phyloP scores from a whole-genome alignment of 1,284 basidiomycete genomes.

The Phellopilus nigrolimitatus region DNA sequence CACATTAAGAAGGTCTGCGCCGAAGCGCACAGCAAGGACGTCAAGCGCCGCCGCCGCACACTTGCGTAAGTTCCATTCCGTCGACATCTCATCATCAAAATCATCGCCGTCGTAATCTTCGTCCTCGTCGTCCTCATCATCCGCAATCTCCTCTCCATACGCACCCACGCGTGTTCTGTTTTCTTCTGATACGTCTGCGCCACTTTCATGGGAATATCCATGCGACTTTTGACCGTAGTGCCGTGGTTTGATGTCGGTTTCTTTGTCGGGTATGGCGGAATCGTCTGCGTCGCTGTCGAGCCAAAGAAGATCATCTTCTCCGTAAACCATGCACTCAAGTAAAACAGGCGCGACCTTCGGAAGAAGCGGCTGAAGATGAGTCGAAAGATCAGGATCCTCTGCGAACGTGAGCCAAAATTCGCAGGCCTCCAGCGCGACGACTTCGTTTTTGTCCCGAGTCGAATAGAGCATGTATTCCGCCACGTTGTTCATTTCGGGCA shows the following conservation, averaged over 20 bases:
- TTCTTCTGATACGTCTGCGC: constrained; percentile 27
- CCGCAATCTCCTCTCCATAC: constrained; percentile 68
- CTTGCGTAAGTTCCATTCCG: constrained; percentile 98
- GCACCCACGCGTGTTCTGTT: constrained; percentile 54
- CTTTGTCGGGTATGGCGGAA: constrained; percentile 87
- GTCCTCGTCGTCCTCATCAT: constrained; percentile 81
- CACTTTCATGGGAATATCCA: constrained; percentile 70
- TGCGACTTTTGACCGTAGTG: constrained; percentile 86
- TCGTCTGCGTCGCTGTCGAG: constrained; percentile 92
- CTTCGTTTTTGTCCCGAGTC: constrained; percentile 94
- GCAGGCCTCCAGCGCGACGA: constrained; percentile 93
- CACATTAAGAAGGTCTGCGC: constrained; percentile 82
- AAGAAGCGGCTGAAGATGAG: constrained; percentile 83
- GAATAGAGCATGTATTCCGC: constrained; percentile 99
- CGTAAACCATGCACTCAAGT: constrained; percentile 96
- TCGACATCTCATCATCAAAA: constrained; percentile 95
- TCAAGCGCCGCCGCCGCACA: constrained; percentile 97
- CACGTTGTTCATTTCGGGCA: constrained; percentile 93
- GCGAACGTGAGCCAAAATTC: constrained; percentile 99
- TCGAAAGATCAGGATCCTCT: constrained; percentile 84
- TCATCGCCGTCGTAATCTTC: constrained; percentile 87
- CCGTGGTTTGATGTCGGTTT: constrained; percentile 93
- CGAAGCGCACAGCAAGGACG: constrained; percentile 92
- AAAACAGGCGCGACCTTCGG: constrained; percentile 89
- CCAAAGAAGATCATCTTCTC: constrained; percentile 94